Evolutionary conservation across 495 filamentous ascomycete species (phyloP).

Genomic region (Beverwykella pulmonaria): DNA sequence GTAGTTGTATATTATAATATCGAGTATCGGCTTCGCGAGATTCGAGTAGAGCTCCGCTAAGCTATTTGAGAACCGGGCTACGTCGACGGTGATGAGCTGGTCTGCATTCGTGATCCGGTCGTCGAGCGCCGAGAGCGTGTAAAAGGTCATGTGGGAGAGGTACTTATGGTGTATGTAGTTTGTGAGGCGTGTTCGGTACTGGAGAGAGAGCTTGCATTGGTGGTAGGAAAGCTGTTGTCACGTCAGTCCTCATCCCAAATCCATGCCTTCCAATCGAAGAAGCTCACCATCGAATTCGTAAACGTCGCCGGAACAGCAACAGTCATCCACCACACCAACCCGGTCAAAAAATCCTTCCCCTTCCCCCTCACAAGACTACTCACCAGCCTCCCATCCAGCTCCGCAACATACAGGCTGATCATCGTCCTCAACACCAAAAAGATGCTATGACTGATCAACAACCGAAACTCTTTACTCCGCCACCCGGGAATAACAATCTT

Average conservation of each 20-base stretch:
- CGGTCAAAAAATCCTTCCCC: conserved; percentile 85
- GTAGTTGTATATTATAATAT: conserved; percentile 96
- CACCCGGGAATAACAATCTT: conserved; percentile 88
- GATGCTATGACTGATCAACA: conserved; percentile 81
- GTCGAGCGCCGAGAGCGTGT: conserved; percentile 90
- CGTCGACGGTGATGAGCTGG: conserved; percentile 94
- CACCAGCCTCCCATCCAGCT: conserved; percentile 89
- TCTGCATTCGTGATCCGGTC: conserved; percentile 99
- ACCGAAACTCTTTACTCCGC: conserved; percentile 81
- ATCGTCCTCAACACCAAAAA: conserved; percentile 83
- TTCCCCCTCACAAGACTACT: conserved; percentile 88
- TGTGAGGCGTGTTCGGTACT: conserved; percentile 89
- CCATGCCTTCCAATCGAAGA: not conserved
- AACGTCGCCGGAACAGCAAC: conserved; percentile 98
- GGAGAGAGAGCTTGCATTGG: conserved; percentile 88
- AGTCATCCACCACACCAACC: conserved; percentile 97
- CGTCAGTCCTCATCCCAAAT: not conserved
- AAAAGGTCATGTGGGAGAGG: conserved; percentile 94
- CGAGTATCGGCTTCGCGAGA: conserved; percentile 90
- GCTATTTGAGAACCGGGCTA: conserved; percentile 93
- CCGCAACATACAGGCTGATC: conserved; percentile 92
- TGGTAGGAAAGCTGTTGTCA: conserved; percentile 77
- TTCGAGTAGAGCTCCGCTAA: conserved; percentile 95
- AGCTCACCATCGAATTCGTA: conserved; percentile 93
- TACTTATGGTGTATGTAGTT: conserved; percentile 92